A percentile compares a stretch with the other conserved stretches of the same genome.
These are phyloP conservation scores for Plenodomus lindquistii DNA, from an alignment of 2,329 filamentous ascomycete species.

Conservation along the genomic window DNA sequence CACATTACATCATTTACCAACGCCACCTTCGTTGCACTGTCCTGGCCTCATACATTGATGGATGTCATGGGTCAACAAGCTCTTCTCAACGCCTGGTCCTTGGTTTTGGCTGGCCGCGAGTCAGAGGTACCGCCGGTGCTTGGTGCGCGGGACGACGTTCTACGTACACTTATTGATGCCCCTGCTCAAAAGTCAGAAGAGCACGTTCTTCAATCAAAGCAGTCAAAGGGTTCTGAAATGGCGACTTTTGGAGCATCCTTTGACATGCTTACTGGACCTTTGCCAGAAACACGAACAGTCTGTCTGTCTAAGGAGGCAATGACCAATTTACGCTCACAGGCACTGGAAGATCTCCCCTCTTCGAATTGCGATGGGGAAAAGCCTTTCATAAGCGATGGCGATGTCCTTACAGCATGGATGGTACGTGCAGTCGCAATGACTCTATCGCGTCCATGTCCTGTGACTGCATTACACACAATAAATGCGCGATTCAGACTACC, in stretches of 20 bases:
- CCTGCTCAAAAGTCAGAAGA: conserved; percentile 9
- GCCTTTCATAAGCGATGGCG: conserved; percentile 28
- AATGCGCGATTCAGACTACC: conserved; percentile 43
- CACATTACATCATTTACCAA: conserved; percentile 56
- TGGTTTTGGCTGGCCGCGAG: conserved; percentile 50
- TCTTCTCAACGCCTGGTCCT: conserved; percentile 53
- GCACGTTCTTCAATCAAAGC: conserved; percentile 15
- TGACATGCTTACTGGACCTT: conserved; percentile 10
- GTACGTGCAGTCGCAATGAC: conserved; percentile 29
- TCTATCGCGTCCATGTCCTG: conserved; percentile 27
- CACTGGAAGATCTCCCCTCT: conserved; percentile 31
- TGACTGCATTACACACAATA: conserved; percentile 49
- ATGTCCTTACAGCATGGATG: conserved; percentile 27
- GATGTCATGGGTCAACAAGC: conserved; percentile 52
- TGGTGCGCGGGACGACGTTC: conserved; percentile 40
- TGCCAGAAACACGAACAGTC: conserved; percentile 42
- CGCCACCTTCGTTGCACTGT: conserved; percentile 54
- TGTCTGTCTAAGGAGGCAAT: conserved; percentile 41
- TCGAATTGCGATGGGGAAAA: conserved; percentile 5
- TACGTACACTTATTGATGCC: conserved; percentile 20
- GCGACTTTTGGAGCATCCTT: conserved; percentile 12
- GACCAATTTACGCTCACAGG: conserved; percentile 23
- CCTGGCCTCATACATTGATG: conserved; percentile 54
- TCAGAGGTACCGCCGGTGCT: conserved; percentile 42
- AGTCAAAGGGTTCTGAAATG: conserved; percentile 16